Conservation (phyloP, 192 early-diverging fungal genomes). For the Gaertneriomyces semiglobifer region DNA sequence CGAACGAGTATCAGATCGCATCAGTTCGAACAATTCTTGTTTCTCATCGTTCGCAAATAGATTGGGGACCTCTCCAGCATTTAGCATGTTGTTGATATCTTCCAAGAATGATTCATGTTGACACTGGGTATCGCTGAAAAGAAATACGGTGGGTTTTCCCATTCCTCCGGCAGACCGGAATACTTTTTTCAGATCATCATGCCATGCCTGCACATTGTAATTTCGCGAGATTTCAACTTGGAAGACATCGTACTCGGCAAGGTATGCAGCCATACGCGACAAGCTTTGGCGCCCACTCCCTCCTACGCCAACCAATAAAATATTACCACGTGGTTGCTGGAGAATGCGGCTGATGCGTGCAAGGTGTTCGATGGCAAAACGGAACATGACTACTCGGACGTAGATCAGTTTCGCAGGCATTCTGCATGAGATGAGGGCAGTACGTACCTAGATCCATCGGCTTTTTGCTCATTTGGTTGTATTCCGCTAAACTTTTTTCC, state of each 20-base stretch:
- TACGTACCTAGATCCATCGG: conserved; percentile 58
- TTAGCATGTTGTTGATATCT: conserved; percentile 62
- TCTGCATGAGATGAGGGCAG: background rate
- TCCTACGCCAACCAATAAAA: conserved; percentile 58
- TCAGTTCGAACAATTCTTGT: conserved; percentile 56
- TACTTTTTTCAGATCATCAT: conserved; percentile 60
- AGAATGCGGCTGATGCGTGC: conserved; percentile 55
- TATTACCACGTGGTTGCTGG: conserved; percentile 56
- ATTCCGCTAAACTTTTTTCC: conserved; percentile 52
- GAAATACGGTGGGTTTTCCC: conserved; percentile 52
- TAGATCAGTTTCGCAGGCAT: background rate
- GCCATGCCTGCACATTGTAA: conserved; percentile 55
- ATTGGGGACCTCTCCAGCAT: conserved; percentile 61
- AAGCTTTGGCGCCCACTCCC: conserved; percentile 58
- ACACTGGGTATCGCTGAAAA: conserved; percentile 63
- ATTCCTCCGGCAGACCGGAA: conserved; percentile 50
- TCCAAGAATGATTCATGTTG: conserved; percentile 60
- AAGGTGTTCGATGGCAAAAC: conserved; percentile 61
- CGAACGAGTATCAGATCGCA: conserved; percentile 39
- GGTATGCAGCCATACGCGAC: conserved; percentile 57
- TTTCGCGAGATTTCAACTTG: conserved; percentile 61
- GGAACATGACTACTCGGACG: conserved; percentile 38
- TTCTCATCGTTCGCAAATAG: conserved; percentile 57
- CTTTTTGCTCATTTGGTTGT: conserved; percentile 57
- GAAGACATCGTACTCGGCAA: conserved; percentile 56